phyloP scores from a whole-genome alignment of 768 basidiomycete genomes.

The Lactarius evosmus region DNA sequence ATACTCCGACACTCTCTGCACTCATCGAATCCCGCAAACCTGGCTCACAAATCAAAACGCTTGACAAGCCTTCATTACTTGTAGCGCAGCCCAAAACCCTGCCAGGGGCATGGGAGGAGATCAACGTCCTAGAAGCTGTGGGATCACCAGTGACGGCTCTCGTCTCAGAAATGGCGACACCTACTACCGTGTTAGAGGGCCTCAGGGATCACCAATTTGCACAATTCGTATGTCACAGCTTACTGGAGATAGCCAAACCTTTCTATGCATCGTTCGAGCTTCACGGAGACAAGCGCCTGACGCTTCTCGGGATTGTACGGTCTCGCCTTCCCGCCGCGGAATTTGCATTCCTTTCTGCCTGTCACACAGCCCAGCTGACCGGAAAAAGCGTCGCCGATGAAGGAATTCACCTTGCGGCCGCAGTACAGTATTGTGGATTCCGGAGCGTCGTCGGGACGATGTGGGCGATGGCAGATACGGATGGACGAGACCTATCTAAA shows the following conservation, averaged over 20 bases:
- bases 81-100: not conserved
- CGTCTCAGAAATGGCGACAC: not conserved
- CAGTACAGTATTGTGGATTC: not conserved
- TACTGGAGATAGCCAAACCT: no score
- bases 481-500: not conserved
- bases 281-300: no score
- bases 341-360: not conserved
- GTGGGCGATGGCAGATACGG: not conserved
- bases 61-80: constrained; percentile 6
- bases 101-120: not conserved
- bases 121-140: not conserved
- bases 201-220: not conserved
- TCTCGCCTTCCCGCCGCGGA: not conserved
- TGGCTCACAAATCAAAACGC: not conserved
- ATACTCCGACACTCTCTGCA: no score
- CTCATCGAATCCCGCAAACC: not conserved
- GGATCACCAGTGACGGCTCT: not conserved
- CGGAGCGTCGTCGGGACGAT: not conserved
- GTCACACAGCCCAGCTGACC: not conserved
- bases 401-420: not conserved
- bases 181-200: not conserved
- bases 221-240: no score
- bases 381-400: not conserved
- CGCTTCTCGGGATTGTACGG: not conserved
- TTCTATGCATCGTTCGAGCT: no score